These are phyloP conservation scores for Centella asiatica DNA, from an alignment of 129 eudicot species.

Conservation along the genomic window DNA sequence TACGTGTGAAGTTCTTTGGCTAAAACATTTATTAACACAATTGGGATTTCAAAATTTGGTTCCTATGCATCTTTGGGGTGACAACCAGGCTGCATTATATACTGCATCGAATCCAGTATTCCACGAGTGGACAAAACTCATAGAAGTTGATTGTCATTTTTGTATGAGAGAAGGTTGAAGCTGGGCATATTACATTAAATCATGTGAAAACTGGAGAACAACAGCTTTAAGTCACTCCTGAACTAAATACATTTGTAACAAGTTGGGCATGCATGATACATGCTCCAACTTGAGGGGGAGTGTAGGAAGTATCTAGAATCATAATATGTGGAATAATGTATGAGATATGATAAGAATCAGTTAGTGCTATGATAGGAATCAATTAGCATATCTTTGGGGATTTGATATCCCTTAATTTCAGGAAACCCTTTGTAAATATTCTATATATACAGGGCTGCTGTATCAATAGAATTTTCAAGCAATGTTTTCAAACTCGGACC, in stretches of 20 bases:
- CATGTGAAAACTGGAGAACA: background rate
- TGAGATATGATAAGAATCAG: too few species aligned
- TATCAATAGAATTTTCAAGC: too few species aligned
- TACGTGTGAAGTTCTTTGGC: background rate
- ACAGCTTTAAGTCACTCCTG: background rate
- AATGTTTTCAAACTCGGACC: too few species aligned
- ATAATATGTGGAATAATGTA: too few species aligned
- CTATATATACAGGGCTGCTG: too few species aligned
- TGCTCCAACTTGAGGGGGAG: background rate
- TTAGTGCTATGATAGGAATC: too few species aligned
- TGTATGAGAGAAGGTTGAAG: background rate
- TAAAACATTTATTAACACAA: background rate
- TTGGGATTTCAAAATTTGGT: background rate
- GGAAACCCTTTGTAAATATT: too few species aligned
- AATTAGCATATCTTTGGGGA: too few species aligned
- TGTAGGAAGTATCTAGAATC: too few species aligned
- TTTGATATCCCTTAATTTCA: too few species aligned
- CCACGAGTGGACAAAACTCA: background rate
- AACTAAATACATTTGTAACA: background rate
- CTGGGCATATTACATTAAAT: background rate
- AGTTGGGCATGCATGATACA: background rate
- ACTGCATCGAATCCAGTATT: background rate
- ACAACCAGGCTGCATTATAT: too few species aligned
- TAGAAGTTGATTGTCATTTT: background rate
- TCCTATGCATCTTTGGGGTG: background rate